Base-by-base conservation (phyloP, 2,329 filamentous ascomycete genomes). In the Bipolaris cookei region DNA sequence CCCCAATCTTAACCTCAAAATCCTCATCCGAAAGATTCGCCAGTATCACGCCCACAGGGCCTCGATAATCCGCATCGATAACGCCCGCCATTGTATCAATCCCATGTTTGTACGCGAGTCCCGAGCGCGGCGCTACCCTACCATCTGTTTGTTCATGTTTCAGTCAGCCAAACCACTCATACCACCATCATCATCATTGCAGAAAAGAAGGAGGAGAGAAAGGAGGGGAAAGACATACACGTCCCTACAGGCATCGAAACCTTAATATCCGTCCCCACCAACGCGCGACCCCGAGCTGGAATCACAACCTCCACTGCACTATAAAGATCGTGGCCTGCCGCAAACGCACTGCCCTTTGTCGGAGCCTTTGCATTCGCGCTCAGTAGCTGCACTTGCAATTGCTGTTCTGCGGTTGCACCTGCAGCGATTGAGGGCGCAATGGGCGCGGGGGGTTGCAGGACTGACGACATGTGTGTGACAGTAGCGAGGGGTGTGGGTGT, bases 11-110 rank as follows among this genome's bases (percentile, higher is more conserved):
- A 65, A 99, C 82, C 42, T 80, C 82, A 73, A 96, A 98, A 75
- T 97, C 92, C 38, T 80, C 79, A 48, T 97, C 92, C 49, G 84
- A 85, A 77, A 96, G 89, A 81, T 99, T 99, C 78, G 98, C 98
- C 50, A 99, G 86, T 65, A 99, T 84, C 23, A 99, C 90, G 82
- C 96, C 97, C 70, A 99, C 89, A 66, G 90, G 90, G 18, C 95
- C 95, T 34, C 95, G 86, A 82, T 99, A 99, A 79, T 99, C 95
- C 32, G 94, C 93, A 77, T 99, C 95, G 69, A 99, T 98, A 63
- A 99, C 95, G 52, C 95, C 95, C 0, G 95, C 95, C 61, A 96
- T 92, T 0, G 91, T 95, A 77, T 97, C 92, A 76, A 99, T 98
- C 79, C 93, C 95, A 81, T 98, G 88, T 82, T 99, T 99, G 59